phyloP scores from a whole-genome alignment of 495 filamentous ascomycete species.

The Penicillium ochrochloron region DNA sequence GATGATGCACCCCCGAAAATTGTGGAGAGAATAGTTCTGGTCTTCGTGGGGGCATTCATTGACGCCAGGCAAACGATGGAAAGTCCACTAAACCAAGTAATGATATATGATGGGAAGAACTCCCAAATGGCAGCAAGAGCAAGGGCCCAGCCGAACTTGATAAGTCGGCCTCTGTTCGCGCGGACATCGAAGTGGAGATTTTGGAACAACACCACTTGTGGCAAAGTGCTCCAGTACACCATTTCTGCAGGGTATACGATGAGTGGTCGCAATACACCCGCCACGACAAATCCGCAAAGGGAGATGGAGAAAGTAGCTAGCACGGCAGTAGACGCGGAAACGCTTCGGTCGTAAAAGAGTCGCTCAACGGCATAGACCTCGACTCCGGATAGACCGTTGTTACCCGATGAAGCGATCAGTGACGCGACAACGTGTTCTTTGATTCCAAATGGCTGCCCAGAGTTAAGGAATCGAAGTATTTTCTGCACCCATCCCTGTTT shows the following conservation, averaged over 20 bases:
- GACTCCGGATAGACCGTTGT: slow-evolving; percentile 29
- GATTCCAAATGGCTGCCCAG: slow-evolving; percentile 26
- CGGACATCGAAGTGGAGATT: slow-evolving; percentile 24
- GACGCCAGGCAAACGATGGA: slow-evolving; percentile 35
- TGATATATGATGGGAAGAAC: slow-evolving; percentile 55
- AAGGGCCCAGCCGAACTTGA: slow-evolving; percentile 26
- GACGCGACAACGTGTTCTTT: slow-evolving; percentile 31
- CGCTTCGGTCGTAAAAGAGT: slow-evolving; percentile 1
- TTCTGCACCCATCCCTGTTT: slow-evolving; percentile 25
- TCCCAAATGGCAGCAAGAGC: slow-evolving; percentile 43
- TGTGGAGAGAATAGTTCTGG: background rate
- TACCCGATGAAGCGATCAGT: slow-evolving; percentile 25
- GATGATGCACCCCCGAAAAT: slow-evolving; percentile 1
- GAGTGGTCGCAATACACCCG: slow-evolving; percentile 22
- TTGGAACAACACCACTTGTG: slow-evolving; percentile 25
- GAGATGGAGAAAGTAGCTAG: slow-evolving; percentile 1
- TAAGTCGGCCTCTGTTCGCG: slow-evolving; percentile 21
- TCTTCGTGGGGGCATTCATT: background rate
- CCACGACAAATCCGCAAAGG: slow-evolving; percentile 23
- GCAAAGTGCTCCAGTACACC: slow-evolving; percentile 28
- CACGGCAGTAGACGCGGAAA: background rate
- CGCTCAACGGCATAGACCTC: slow-evolving; percentile 2
- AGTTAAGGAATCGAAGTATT: slow-evolving; percentile 28
- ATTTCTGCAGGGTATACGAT: slow-evolving; percentile 31
- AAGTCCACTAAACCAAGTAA: slow-evolving; percentile 51